Conservation (phyloP, 192 early-diverging fungal species). For the Mortierella alpina region DNA sequence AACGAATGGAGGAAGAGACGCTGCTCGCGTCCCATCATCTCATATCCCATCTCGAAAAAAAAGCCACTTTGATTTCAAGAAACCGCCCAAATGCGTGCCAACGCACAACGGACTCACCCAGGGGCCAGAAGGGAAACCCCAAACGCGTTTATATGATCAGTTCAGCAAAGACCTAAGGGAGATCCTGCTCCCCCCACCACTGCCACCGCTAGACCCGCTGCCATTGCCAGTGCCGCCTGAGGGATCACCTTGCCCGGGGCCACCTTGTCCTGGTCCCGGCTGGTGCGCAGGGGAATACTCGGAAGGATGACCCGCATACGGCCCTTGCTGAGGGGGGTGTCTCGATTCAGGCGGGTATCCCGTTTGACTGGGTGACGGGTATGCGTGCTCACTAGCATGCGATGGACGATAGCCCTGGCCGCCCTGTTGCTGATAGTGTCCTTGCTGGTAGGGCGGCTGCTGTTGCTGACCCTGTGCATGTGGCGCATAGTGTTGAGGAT, state of each 20-base stretch:
- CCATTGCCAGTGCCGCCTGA: neutral
- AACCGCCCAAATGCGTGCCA: too few species aligned
- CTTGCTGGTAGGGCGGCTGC: constrained; percentile 11
- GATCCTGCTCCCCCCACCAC: constrained; percentile 11
- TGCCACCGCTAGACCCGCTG: neutral
- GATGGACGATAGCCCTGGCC: neutral
- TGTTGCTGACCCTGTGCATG: constrained; percentile 14
- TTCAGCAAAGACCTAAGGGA: constrained; percentile 28
- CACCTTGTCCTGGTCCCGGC: constrained; percentile 2
- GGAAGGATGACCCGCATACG: neutral
- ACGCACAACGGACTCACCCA: too few species aligned
- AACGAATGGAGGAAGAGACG: too few species aligned
- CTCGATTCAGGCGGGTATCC: neutral
- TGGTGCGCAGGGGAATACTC: constrained; percentile 4
- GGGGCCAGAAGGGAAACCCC: too few species aligned
- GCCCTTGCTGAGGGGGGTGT: constrained; percentile 3
- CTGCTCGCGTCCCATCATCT: too few species aligned
- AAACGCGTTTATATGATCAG: neutral
- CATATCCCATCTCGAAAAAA: too few species aligned
- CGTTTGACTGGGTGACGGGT: neutral
- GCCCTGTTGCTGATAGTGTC: constrained; percentile 2
- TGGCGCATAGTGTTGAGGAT: constrained; percentile 4
- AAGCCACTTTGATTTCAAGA: too few species aligned
- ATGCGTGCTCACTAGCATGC: too few species aligned
- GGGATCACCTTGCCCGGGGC: too few species aligned